Conservation (phyloP, 805 yeast genomes). For the Yarrowia osloensis region DNA sequence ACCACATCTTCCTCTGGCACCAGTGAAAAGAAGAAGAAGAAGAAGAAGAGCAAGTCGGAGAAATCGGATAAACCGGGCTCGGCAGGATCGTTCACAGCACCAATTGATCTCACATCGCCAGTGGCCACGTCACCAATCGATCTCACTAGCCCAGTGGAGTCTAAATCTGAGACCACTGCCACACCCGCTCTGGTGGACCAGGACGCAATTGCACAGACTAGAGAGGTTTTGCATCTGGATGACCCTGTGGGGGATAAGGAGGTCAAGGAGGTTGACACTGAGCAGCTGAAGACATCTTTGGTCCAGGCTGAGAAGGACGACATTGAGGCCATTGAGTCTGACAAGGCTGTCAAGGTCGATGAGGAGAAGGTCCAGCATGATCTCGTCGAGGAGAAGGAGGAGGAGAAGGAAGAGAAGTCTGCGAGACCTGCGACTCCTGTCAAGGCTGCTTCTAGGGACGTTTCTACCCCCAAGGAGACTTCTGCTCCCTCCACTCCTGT, state of each 20-base stretch:
- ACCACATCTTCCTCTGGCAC: background rate
- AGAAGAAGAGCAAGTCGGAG: background rate
- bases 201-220: background rate
- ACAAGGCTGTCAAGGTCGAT: background rate
- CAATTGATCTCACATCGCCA: slow-evolving; percentile 12
- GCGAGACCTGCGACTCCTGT: background rate
- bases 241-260: background rate
- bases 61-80: background rate
- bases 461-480: background rate
- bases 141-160: slow-evolving; percentile 9
- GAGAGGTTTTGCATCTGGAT: background rate
- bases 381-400: background rate
- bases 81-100: background rate
- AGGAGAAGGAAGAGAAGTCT: background rate
- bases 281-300: background rate
- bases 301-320: slow-evolving; percentile 4
- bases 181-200: slow-evolving; percentile 9
- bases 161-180: background rate
- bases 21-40: background rate
- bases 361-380: background rate
- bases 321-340: background rate
- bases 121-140: slow-evolving; percentile 4
- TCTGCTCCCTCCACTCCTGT: background rate
- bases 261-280: background rate
- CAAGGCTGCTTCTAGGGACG: background rate